phyloP scores from a whole-genome alignment of 2,329 filamentous ascomycete genomes.

The Fusarium nygamai region DNA sequence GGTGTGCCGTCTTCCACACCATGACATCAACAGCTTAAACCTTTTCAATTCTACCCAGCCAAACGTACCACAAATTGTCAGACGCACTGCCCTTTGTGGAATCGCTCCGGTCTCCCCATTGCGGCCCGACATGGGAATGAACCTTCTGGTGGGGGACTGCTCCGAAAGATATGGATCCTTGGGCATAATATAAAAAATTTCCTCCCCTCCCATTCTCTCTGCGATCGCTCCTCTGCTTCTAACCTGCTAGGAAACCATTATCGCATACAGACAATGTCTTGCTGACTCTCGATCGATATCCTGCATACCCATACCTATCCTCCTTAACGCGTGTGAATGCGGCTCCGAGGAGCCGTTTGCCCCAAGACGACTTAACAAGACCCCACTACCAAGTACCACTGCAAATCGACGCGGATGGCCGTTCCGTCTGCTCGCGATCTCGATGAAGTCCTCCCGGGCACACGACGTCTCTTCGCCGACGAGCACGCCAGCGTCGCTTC shows the following conservation, averaged over 20 bases:
- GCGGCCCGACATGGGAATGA: conserved; percentile 30
- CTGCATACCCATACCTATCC: conserved; percentile 31
- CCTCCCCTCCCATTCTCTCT: neutral
- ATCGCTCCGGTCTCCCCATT: conserved; percentile 30
- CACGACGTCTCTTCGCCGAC: conserved; percentile 43
- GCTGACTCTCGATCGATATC: conserved; percentile 33
- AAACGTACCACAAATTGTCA: conserved; percentile 31
- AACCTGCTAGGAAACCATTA: neutral
- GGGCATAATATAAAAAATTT: conserved; percentile 22
- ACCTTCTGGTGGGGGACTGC: conserved; percentile 13
- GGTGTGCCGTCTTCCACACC: conserved; percentile 24
- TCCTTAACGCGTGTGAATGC: conserved; percentile 35
- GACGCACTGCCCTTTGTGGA: conserved; percentile 20
- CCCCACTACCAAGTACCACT: neutral
- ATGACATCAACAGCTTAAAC: conserved; percentile 34
- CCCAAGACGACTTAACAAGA: conserved; percentile 14
- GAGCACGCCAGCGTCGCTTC: conserved; percentile 41
- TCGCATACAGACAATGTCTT: conserved; percentile 22
- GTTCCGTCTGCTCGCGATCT: conserved; percentile 26
- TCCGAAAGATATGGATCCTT: conserved; percentile 16
- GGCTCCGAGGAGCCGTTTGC: conserved; percentile 36
- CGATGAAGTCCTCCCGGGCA: conserved; percentile 45
- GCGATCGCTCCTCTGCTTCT: neutral
- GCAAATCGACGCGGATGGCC: conserved; percentile 32
- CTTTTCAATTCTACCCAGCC: neutral